Conservation (phyloP, 139 green algal genomes). For the Asterochloris sp. region DNA sequence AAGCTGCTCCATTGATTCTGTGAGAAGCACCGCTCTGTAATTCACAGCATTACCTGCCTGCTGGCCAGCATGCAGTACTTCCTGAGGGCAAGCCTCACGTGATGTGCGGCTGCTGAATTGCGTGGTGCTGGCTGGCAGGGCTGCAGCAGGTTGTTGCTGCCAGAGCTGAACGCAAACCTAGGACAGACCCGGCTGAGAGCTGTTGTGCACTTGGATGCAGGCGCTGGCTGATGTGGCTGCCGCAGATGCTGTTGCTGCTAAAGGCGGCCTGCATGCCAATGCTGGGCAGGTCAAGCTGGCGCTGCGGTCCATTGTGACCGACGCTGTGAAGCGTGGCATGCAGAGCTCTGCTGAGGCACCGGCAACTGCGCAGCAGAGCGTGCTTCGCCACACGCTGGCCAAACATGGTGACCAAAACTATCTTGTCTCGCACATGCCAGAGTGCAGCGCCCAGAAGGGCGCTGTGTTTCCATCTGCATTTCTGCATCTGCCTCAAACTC, state of each 20-base stretch:
- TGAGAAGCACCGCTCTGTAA: background rate
- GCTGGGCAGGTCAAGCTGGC: constrained; percentile 2
- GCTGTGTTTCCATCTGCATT: background rate
- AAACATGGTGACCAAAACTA: constrained; percentile 6
- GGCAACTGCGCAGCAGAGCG: constrained; percentile 6
- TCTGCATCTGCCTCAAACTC: background rate
- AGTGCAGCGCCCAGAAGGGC: background rate
- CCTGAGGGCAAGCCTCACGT: background rate
- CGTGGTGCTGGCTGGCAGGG: no score
- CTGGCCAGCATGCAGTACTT: background rate
- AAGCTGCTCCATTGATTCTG: background rate
- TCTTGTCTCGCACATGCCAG: background rate
- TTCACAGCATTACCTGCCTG: background rate
- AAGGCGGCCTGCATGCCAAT: constrained; percentile 5
- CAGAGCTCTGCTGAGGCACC: background rate
- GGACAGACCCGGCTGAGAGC: no score
- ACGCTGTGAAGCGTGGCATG: constrained; percentile 1
- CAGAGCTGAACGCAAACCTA: no score
- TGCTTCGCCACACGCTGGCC: constrained; percentile 4
- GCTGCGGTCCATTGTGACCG: constrained; percentile 1
- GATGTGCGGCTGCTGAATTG: no score
- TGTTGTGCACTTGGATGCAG: background rate
- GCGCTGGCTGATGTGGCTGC: constrained; percentile 14
- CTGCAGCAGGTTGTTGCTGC: no score
- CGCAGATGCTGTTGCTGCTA: constrained; percentile 15